Conservation (phyloP, 1,139 yeast genomes). For the Blastobotrys apis region DNA sequence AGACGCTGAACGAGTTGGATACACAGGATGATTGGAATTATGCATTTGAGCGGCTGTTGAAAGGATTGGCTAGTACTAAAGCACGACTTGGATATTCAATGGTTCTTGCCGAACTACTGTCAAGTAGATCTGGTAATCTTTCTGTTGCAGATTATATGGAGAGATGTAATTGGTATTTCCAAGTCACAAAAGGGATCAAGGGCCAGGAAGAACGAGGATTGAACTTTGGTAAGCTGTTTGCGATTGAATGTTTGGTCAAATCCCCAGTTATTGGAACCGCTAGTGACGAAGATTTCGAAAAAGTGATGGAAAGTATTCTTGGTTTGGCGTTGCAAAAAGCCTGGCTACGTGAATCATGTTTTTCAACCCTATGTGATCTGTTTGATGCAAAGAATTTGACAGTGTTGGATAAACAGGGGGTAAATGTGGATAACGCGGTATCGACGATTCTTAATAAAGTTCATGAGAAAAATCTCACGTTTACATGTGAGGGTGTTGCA, state of each 20-base stretch:
- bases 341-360: constrained; percentile 83
- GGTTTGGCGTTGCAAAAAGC: constrained; percentile 61
- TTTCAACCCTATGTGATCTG: constrained; percentile 63
- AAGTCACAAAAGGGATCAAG: constrained; percentile 46
- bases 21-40: constrained; percentile 69
- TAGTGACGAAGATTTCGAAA: constrained; percentile 31
- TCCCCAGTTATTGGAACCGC: constrained; percentile 45
- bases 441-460: constrained; percentile 40
- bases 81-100: constrained; percentile 87
- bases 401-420: constrained; percentile 15
- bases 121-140: constrained; percentile 40
- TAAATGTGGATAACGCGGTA: constrained; percentile 33
- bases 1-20: constrained; percentile 47
- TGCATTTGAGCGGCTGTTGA: constrained; percentile 69
- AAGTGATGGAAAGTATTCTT: constrained; percentile 47
- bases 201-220: constrained; percentile 82
- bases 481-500: constrained; percentile 79
- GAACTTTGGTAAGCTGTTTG: constrained; percentile 81
- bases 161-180: constrained; percentile 43
- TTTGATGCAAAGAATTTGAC: constrained; percentile 30
- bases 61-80: constrained; percentile 75
- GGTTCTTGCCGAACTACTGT: constrained; percentile 72
- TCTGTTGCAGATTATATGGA: constrained; percentile 44
- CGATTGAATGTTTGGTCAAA: constrained; percentile 69
- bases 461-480: constrained; percentile 52